Evolutionary conservation across 2,329 filamentous ascomycete genomes (phyloP).

Genomic region (Corynespora cassiicola): DNA sequence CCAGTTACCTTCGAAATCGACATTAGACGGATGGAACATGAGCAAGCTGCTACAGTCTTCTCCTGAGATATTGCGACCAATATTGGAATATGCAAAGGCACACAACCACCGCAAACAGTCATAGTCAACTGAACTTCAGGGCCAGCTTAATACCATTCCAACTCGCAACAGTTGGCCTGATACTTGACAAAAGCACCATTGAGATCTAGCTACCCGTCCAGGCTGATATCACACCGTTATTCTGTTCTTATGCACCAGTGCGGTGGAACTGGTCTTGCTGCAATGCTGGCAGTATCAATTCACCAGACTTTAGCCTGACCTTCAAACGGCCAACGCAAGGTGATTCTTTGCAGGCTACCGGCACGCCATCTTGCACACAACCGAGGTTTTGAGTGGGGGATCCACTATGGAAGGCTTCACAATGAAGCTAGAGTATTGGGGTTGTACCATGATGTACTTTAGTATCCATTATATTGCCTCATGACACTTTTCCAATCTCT

Average conservation of each 20-base stretch:
- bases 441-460: too few relatives aligned
- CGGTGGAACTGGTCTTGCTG: slow-evolving; percentile 43
- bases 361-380: slow-evolving; percentile 49
- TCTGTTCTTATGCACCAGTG: slow-evolving; percentile 23
- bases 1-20: slow-evolving; percentile 59
- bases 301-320: slow-evolving; percentile 35
- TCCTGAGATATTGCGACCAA: slow-evolving; percentile 62
- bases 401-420: slow-evolving; percentile 32
- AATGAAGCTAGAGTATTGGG: too few relatives aligned
- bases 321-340: slow-evolving; percentile 43
- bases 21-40: slow-evolving; percentile 56
- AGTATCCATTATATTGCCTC: too few relatives aligned
- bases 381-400: slow-evolving; percentile 39
- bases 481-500: too few relatives aligned
- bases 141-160: slow-evolving; percentile 43
- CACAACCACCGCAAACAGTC: slow-evolving; percentile 43
- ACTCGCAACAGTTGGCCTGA: slow-evolving; percentile 35
- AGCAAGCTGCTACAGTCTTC: slow-evolving; percentile 59
- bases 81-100: slow-evolving; percentile 58
- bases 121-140: slow-evolving; percentile 48
- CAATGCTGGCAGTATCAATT: slow-evolving; percentile 44
- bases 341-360: slow-evolving; percentile 49
- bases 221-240: slow-evolving; percentile 46
- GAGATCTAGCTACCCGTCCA: slow-evolving; percentile 41
- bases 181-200: slow-evolving; percentile 18